phyloP scores from a whole-genome alignment of 75 land plant genomes.

The Picea glauca region DNA sequence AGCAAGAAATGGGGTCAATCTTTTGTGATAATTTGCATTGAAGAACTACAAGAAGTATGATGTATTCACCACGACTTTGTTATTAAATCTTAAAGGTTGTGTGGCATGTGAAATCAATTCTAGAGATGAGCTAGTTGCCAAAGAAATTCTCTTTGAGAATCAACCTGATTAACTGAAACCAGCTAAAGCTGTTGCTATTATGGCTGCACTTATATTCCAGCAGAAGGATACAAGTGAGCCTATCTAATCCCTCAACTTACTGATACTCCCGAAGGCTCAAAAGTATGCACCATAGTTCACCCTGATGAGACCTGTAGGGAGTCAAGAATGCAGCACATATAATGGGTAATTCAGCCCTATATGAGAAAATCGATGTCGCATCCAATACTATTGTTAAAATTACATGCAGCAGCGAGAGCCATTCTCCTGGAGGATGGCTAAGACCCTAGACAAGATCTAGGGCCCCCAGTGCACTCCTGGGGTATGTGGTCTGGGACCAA shows the following conservation, averaged over 20 bases:
- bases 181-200: slow-evolving; percentile 91
- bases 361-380: slow-evolving; percentile 92
- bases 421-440: too few species aligned
- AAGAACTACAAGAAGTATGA: slow-evolving; percentile 82
- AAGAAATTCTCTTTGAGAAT: slow-evolving; percentile 95
- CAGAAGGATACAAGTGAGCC: slow-evolving; percentile 92
- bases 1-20: too few species aligned
- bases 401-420: too few species aligned
- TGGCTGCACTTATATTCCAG: slow-evolving; percentile 97
- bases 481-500: too few species aligned
- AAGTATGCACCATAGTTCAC: slow-evolving; percentile 90
- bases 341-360: slow-evolving; percentile 86
- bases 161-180: slow-evolving; percentile 87
- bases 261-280: slow-evolving; percentile 90
- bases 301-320: slow-evolving; percentile 95
- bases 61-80: slow-evolving; percentile 86
- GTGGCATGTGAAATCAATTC: slow-evolving; percentile 99
- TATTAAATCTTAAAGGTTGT: slow-evolving; percentile 92
- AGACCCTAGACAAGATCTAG: too few species aligned
- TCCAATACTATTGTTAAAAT: too few species aligned
- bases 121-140: slow-evolving; percentile 95
- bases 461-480: too few species aligned
- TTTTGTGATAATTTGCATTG: slow-evolving; percentile 23
- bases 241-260: slow-evolving; percentile 81
- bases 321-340: slow-evolving; percentile 87